Base-by-base conservation (phyloP, 306 rosid species). In the Glycine soja region DNA sequence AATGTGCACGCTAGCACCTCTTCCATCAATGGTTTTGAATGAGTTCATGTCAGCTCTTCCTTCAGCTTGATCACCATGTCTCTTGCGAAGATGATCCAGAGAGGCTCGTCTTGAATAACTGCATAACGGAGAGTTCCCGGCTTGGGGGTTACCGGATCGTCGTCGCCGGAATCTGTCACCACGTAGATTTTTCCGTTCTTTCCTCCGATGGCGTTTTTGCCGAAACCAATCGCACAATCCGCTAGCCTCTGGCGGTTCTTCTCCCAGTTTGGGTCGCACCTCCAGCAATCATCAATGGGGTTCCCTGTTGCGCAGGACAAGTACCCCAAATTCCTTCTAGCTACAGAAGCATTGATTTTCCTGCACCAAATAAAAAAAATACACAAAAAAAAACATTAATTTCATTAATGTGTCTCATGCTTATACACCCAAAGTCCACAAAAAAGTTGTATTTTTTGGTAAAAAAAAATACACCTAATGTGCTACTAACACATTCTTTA, bases 281-380 rank as follows among this genome's bases (percentile, higher is more conserved):
- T 83, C 99, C 99, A 95, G 67, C 99, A 95, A 74, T 95, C 99
- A 72, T 95, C 99, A 74, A 95, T 95, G 3, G 99, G 99, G 86
- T 95, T 95, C 0, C 99, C 99, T 5, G 81, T 86, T 13, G 93
- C 98, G 10, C 99, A 95, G 0, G 99, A 95, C 0, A 95, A 81
- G 76, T 90, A 95, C 8, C 89, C 98, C 86, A 95, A 69, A 62
- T 84, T 91, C 88, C 99, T 89, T 87, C 99, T 84, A 0, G 81
- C 68, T 0, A 69, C 14, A 0, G 99, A 83, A 7, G 85, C 97
- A 86, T 92, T 84, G 67, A 91, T 93, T 86, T 90, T 87, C 77
- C 98, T 89, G 78, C 52, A 72, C 45, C 67, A 40, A 52, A 24
- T 36, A 5, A 63, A 63, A 15, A 15, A 5, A 32, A 51, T 8